A percentile compares a stretch with the other conserved stretches of the same genome.
Evolutionary conservation across 176 grass and related monocot species (phyloP).

Genomic region (Hsuehochloa calcarea): DNA sequence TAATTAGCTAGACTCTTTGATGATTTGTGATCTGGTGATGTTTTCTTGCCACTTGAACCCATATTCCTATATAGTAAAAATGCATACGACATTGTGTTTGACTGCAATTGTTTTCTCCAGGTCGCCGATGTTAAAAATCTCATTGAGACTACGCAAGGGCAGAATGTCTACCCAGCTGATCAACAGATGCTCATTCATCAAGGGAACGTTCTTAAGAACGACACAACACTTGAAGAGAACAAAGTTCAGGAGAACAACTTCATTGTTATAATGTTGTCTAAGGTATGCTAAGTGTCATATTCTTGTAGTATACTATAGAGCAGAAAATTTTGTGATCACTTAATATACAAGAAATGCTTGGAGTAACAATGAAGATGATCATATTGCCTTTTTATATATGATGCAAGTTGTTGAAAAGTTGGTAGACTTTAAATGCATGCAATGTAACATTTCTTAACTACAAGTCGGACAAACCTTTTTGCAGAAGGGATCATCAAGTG

Average conservation of each 20-base stretch:
- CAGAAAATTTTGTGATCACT: not conserved
- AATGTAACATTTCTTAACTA: not conserved
- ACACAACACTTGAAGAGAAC: constrained; percentile 57
- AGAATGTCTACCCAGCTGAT: constrained; percentile 49
- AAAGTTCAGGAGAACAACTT: constrained; percentile 59
- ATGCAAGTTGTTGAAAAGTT: not conserved
- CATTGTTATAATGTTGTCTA: constrained; percentile 62
- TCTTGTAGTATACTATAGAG: not conserved
- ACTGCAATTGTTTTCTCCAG: constrained; percentile 37
- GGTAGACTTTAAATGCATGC: not conserved
- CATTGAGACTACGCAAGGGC: constrained; percentile 49
- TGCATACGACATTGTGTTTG: not conserved
- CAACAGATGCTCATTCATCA: constrained; percentile 66
- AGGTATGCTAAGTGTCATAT: constrained; percentile 37
- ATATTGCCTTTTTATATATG: not conserved
- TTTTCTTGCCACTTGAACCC: constrained; percentile 3
- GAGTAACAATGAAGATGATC: not conserved
- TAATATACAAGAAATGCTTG: not conserved
- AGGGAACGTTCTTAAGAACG: constrained; percentile 59
- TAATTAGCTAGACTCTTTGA: not conserved
- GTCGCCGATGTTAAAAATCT: constrained; percentile 53
- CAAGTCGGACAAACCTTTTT: constrained; percentile 10
- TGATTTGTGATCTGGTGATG: not conserved
- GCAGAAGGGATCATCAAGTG: constrained; percentile 52
- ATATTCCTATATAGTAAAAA: not conserved